phyloP scores from a whole-genome alignment of 345 rosid species.

The Hypericum androsaemum region DNA sequence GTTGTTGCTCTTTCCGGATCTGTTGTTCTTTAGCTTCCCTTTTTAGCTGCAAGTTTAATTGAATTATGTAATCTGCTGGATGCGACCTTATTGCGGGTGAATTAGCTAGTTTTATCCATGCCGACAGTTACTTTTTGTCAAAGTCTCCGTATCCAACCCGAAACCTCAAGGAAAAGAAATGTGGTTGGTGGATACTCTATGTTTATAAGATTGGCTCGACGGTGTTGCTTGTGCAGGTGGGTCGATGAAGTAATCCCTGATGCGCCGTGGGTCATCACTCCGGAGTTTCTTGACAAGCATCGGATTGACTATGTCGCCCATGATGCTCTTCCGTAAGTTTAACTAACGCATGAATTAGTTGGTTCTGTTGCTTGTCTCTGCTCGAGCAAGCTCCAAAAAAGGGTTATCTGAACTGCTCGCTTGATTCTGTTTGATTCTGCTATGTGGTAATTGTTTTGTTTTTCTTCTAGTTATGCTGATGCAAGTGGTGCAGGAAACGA shows the following conservation, averaged over 20 bases:
- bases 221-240: constrained; percentile 31
- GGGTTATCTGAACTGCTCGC: not conserved
- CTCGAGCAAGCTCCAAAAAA: not conserved
- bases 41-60: not conserved
- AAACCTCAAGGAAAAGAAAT: too few species aligned
- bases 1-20: not conserved
- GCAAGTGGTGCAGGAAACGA: constrained; percentile 66
- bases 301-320: constrained; percentile 58
- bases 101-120: too few species aligned
- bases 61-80: too few species aligned
- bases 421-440: not conserved
- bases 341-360: constrained; percentile 4
- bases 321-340: constrained; percentile 54
- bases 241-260: constrained; percentile 71
- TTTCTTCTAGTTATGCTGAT: constrained; percentile 52
- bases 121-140: too few species aligned
- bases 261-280: constrained; percentile 64
- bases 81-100: too few species aligned
- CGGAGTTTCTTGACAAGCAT: constrained; percentile 58
- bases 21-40: not conserved
- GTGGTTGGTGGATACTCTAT: too few species aligned
- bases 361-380: not conserved
- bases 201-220: not conserved
- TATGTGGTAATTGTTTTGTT: constrained; percentile 9
- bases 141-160: too few species aligned